A percentile compares a stretch with the other conserved stretches of the same genome.
Conservation (phyloP, 2,329 filamentous ascomycete species). For the Botryotinia narcissicola region DNA sequence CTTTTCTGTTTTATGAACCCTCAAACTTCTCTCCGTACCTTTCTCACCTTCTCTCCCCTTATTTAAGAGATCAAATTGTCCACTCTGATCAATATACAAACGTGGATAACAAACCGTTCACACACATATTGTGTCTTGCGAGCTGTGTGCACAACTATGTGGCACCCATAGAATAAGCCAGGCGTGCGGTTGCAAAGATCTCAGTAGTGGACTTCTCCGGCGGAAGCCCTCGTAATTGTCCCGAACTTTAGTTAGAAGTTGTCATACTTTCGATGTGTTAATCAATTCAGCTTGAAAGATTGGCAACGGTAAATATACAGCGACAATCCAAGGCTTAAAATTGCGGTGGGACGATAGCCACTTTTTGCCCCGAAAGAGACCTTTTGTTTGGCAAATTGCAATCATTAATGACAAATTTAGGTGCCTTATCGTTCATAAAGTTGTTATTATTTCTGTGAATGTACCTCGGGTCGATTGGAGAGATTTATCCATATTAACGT, state of each 20-base stretch:
- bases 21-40: accelerated
- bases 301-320: not conserved
- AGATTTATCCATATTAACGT: not conserved
- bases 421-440: accelerated
- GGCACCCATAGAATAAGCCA: not conserved
- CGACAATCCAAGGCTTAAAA: not conserved
- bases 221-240: not conserved
- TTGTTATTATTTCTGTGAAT: accelerated
- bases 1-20: not conserved
- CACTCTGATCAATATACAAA: accelerated
- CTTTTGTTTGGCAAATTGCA: not conserved
- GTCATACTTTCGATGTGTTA: accelerated
- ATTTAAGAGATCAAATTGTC: accelerated
- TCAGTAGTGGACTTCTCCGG: accelerated
- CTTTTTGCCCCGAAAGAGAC: not conserved
- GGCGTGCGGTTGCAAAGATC: not conserved
- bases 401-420: not conserved
- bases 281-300: accelerated
- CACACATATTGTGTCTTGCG: not conserved
- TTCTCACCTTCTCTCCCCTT: accelerated
- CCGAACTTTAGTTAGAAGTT: accelerated
- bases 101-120: not conserved
- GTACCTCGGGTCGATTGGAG: not conserved
- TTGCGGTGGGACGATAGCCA: not conserved
- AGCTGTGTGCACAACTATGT: not conserved